Evolutionary conservation across 129 eudicot genomes (phyloP).

Genomic region (Escallonia herrerae): DNA sequence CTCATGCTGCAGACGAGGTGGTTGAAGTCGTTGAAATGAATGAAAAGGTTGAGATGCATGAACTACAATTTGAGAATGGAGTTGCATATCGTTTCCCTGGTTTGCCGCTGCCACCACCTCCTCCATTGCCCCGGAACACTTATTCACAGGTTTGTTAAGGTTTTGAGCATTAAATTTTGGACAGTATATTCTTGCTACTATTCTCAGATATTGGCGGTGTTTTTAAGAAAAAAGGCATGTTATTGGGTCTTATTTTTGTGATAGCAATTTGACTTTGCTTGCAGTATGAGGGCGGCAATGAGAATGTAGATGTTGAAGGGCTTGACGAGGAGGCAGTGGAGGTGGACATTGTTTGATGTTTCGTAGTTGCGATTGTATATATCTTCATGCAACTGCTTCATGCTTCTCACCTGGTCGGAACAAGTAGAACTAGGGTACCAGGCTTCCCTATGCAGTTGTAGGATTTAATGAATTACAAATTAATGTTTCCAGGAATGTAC

Average conservation of each 20-base stretch:
- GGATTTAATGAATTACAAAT: too few relatives aligned
- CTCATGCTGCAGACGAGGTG: slow-evolving; percentile 54
- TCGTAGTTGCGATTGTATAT: too few relatives aligned
- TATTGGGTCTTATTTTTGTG: too few relatives aligned
- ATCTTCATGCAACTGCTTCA: too few relatives aligned
- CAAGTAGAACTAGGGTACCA: too few relatives aligned
- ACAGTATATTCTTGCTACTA: too few relatives aligned
- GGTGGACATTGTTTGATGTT: slow-evolving; percentile 36
- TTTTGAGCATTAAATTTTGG: too few relatives aligned
- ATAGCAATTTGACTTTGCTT: slow-evolving; percentile 1
- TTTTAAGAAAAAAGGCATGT: too few relatives aligned
- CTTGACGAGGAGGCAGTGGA: slow-evolving; percentile 35
- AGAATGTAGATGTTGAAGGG: slow-evolving; percentile 36
- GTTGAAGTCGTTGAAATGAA: slow-evolving; percentile 46
- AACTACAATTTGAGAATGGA: slow-evolving; percentile 26
- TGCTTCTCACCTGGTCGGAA: too few relatives aligned
- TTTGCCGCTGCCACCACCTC: slow-evolving; percentile 64
- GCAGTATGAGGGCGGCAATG: slow-evolving; percentile 42
- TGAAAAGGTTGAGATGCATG: slow-evolving; percentile 30
- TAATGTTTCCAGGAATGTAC: too few relatives aligned
- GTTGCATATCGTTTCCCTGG: slow-evolving; percentile 15
- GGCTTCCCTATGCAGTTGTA: too few relatives aligned
- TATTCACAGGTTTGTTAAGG: slow-evolving; percentile 46
- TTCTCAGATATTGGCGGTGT: too few relatives aligned
- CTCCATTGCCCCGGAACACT: slow-evolving; percentile 41